Evolutionary conservation across 225 moss, liverwort and hornwort species (phyloP).

Genomic region (Pleurozium schreberi): DNA sequence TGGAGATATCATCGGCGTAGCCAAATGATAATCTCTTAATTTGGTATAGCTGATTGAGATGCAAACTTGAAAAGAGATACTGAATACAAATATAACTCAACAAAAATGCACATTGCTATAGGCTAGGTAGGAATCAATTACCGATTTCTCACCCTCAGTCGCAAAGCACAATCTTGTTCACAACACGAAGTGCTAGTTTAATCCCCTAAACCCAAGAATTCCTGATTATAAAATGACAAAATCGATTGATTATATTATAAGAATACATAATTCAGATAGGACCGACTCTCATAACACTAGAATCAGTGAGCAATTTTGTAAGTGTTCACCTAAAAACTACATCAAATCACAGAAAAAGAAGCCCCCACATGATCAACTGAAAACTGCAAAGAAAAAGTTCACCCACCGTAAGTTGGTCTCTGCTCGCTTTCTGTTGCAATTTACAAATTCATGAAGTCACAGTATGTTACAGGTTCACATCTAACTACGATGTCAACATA

Average conservation of each 20-base stretch:
- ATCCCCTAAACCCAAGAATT: not conserved
- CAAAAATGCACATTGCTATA: not conserved
- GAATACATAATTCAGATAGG: not conserved
- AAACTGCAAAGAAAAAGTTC: not conserved
- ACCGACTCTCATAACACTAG: not conserved
- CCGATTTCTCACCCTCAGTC: not conserved
- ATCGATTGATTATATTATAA: not conserved
- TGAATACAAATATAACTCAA: too few relatives aligned
- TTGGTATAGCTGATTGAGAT: not conserved
- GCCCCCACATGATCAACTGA: not conserved
- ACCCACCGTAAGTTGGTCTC: too few relatives aligned
- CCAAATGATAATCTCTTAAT: not conserved
- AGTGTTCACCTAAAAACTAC: not conserved
- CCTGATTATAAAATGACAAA: not conserved
- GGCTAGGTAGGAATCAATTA: not conserved
- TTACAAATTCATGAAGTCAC: not conserved
- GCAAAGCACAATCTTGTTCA: not conserved
- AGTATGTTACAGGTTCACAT: not conserved
- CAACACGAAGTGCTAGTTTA: not conserved
- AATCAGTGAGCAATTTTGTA: not conserved
- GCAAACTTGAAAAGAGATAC: not conserved
- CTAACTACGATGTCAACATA: not conserved
- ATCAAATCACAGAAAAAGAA: not conserved
- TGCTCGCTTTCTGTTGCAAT: too few relatives aligned
- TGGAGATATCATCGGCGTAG: not conserved